Percentiles rank a stretch among this genome's conserved stretches.
phyloP scores from a whole-genome alignment of 75 land plant species.

The Picea glauca region DNA sequence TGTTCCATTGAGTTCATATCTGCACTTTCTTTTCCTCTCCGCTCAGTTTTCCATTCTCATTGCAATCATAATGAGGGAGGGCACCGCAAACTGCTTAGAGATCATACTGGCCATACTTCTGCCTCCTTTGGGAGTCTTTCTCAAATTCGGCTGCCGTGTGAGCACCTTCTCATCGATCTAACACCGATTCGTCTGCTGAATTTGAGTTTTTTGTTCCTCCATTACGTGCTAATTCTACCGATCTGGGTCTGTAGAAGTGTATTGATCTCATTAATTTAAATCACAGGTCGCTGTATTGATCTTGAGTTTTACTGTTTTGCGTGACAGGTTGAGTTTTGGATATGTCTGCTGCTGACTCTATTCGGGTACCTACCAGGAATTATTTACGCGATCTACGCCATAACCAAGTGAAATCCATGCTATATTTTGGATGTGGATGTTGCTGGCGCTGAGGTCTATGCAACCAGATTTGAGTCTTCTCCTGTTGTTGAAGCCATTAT shows the following conservation, averaged over 20 bases:
- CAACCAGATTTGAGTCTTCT: too few species aligned
- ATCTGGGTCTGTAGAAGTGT: too few species aligned
- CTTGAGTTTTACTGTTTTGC: neutral
- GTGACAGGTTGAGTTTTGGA: neutral
- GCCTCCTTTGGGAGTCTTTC: slow-evolving; percentile 37
- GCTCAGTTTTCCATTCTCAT: too few species aligned
- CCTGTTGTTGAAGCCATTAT: too few species aligned
- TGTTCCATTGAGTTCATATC: too few species aligned
- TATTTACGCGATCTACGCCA: slow-evolving; percentile 25
- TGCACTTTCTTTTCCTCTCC: too few species aligned
- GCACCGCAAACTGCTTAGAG: slow-evolving; percentile 17
- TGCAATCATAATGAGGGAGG: neutral
- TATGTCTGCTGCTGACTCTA: neutral
- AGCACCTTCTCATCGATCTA: neutral
- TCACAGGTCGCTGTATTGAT: too few species aligned
- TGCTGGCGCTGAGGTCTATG: too few species aligned
- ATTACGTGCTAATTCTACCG: too few species aligned
- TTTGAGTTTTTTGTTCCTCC: neutral
- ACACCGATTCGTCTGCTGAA: too few species aligned
- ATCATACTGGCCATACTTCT: slow-evolving; percentile 28
- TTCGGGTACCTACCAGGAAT: slow-evolving; percentile 46
- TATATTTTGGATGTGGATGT: too few species aligned
- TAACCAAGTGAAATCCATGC: neutral
- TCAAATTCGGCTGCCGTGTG: slow-evolving; percentile 25
- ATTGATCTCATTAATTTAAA: too few species aligned